Evolutionary conservation across 768 basidiomycete genomes (phyloP).

Genomic region (Collybia sordida): DNA sequence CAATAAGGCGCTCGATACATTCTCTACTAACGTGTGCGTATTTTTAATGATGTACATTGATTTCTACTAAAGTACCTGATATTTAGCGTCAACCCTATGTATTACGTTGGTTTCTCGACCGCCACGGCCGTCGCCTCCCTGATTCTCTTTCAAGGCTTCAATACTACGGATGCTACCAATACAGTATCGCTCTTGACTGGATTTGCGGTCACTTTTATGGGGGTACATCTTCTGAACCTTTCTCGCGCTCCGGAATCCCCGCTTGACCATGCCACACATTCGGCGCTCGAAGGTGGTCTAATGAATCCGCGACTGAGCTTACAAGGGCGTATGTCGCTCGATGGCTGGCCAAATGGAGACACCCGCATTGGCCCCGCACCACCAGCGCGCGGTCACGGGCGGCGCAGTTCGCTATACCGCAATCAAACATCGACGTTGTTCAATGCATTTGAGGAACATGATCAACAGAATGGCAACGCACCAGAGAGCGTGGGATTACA

Average conservation of each 20-base stretch:
- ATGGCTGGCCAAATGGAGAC: conserved; percentile 60
- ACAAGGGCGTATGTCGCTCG: conserved; percentile 78
- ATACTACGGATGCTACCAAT: conserved; percentile 79
- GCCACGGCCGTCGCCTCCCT: conserved; percentile 92
- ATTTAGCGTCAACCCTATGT: conserved; percentile 91
- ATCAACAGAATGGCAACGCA: conserved; percentile 23
- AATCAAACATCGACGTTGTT: conserved; percentile 69
- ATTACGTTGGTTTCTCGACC: conserved; percentile 95
- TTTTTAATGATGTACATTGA: background rate
- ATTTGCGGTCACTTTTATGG: conserved; percentile 91
- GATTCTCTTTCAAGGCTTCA: conserved; percentile 97
- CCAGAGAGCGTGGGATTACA: conserved; percentile 50
- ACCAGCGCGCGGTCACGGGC: conserved; percentile 43
- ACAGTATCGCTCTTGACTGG: conserved; percentile 88
- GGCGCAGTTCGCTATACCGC: conserved; percentile 65
- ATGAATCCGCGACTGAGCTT: conserved; percentile 81
- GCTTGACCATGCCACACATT: conserved; percentile 35
- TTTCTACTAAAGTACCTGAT: background rate
- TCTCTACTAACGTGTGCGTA: conserved; percentile 95
- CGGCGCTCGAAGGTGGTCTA: conserved; percentile 62
- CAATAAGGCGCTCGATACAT: conserved; percentile 96
- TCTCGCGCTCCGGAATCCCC: conserved; percentile 59
- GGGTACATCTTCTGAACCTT: conserved; percentile 91
- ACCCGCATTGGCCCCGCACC: conserved; percentile 24
- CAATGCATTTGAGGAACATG: conserved; percentile 69